phyloP scores from a whole-genome alignment of 164 flowering plant genomes.

The Aristolochia fimbriata region DNA sequence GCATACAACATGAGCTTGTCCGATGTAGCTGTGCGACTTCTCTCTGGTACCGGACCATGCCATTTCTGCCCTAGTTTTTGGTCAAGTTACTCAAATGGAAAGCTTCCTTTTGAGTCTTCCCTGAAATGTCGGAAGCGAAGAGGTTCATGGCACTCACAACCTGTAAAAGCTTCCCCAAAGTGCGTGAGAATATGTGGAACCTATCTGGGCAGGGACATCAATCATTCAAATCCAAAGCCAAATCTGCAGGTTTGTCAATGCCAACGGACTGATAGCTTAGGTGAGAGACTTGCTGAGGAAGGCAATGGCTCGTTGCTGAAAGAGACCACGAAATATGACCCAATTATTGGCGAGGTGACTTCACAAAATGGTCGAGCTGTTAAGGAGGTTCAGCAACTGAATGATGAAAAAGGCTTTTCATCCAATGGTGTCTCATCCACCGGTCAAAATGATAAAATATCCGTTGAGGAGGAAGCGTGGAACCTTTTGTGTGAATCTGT shows the following conservation, averaged over 20 bases:
- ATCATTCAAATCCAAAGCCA: slow-evolving; percentile 3
- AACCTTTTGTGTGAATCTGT: slow-evolving; percentile 41
- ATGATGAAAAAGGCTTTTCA: slow-evolving; percentile 14
- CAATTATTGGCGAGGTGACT: slow-evolving; percentile 14
- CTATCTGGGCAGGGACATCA: slow-evolving; percentile 4
- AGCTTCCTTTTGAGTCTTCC: slow-evolving; percentile 9
- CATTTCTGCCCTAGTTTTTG: slow-evolving; percentile 7
- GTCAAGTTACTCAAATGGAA: slow-evolving; percentile 11
- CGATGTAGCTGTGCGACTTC: neutral
- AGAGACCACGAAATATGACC: slow-evolving; percentile 4
- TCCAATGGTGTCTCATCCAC: slow-evolving; percentile 11
- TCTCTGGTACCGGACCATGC: neutral
- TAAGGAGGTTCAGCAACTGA: slow-evolving; percentile 16
- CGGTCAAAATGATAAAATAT: slow-evolving; percentile 9
- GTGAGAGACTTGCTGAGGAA: slow-evolving; percentile 24
- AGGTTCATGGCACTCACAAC: neutral
- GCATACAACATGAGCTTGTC: neutral
- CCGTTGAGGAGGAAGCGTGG: slow-evolving; percentile 79
- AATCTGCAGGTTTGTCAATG: slow-evolving; percentile 28
- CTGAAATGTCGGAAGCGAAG: slow-evolving; percentile 10
- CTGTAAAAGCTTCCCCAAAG: slow-evolving; percentile 5
- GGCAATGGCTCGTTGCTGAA: slow-evolving; percentile 19
- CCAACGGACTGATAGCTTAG: slow-evolving; percentile 27
- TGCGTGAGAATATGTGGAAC: slow-evolving; percentile 6
- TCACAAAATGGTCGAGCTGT: slow-evolving; percentile 11